These are phyloP conservation scores for Typha latifolia DNA, from an alignment of 176 grass and related monocot genomes.

Conservation along the genomic window DNA sequence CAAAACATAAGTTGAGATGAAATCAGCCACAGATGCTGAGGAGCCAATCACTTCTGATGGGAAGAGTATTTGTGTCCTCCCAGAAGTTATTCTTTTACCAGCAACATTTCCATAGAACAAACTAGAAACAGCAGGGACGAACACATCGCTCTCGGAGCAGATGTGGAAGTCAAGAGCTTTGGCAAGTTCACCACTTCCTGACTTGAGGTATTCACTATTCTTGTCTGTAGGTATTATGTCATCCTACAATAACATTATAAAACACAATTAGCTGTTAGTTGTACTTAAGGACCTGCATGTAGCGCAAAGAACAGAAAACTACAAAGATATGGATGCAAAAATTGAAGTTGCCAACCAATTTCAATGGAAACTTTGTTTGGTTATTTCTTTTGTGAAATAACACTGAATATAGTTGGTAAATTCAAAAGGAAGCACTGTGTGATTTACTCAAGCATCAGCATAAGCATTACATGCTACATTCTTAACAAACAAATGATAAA, in stretches of 20 bases:
- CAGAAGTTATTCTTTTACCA: conserved; percentile 64
- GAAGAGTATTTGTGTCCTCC: conserved; percentile 55
- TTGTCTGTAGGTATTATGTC: conserved; percentile 72
- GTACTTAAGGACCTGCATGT: no score
- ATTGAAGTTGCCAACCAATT: no score
- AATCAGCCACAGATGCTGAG: conserved; percentile 25
- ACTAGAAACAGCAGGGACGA: conserved; percentile 58
- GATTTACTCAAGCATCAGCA: no score
- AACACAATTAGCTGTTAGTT: neutral
- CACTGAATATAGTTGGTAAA: neutral
- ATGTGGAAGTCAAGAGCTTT: conserved; percentile 73
- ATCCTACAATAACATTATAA: conserved; percentile 33
- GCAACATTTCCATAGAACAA: conserved; percentile 81
- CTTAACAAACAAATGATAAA: conserved; percentile 11
- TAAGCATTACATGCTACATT: no score
- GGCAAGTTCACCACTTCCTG: conserved; percentile 45
- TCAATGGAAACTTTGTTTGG: no score
- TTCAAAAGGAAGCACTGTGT: neutral
- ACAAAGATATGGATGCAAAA: no score
- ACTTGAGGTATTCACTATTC: conserved; percentile 55
- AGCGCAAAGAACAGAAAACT: no score
- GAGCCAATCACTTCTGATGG: conserved; percentile 18
- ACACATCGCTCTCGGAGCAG: conserved; percentile 64
- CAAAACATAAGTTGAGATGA: no score
- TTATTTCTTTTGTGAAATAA: no score